Conservation (phyloP, 78 protist genomes). For the Chrysochromulina tobinii region DNA sequence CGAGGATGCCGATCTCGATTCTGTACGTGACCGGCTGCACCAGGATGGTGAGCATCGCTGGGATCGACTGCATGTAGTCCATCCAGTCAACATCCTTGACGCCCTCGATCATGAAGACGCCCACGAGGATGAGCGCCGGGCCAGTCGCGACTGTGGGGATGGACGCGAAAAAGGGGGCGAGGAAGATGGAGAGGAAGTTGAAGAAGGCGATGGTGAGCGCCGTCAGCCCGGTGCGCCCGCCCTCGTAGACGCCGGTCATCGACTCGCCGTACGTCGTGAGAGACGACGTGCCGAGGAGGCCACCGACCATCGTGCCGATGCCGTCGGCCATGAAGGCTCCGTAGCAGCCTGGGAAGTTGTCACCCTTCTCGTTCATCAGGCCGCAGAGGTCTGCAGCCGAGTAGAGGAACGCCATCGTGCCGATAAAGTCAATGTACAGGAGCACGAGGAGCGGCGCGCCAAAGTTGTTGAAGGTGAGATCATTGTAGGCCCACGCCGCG, state of each 20-base stretch:
- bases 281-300: constrained; percentile 33
- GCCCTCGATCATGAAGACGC: constrained; percentile 23
- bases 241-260: constrained; percentile 10
- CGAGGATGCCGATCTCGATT: constrained; percentile 34
- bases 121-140: constrained; percentile 28
- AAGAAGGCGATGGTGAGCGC: not conserved
- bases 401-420: constrained; percentile 6
- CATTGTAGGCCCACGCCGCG: too few species aligned
- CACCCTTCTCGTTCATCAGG: not conserved
- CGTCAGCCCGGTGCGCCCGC: constrained; percentile 37
- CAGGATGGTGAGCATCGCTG: constrained; percentile 12
- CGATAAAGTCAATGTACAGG: not conserved
- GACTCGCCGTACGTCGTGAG: not conserved
- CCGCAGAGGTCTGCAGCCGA: not conserved
- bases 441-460: not conserved
- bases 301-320: not conserved
- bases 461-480: too few species aligned
- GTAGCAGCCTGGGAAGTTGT: not conserved
- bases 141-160: constrained; percentile 29
- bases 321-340: not conserved
- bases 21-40: constrained; percentile 29
- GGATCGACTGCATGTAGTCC: not conserved
- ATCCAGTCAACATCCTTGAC: not conserved
- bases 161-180: not conserved
- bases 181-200: not conserved